phyloP scores from a whole-genome alignment of 192 early-diverging fungal species.

The Umbelopsis ramanniana region DNA sequence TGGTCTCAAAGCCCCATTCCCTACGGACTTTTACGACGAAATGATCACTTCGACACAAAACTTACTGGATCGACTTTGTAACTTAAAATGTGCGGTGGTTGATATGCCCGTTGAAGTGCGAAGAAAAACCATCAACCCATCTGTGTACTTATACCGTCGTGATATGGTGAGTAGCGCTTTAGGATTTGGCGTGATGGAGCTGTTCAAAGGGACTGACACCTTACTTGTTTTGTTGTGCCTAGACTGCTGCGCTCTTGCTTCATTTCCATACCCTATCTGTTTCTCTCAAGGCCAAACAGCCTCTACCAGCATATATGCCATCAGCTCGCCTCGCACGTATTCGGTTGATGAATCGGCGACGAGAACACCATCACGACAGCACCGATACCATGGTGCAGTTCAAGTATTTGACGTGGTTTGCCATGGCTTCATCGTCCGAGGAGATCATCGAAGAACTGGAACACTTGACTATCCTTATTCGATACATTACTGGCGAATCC shows the following conservation, averaged over 20 bases:
- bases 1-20: slow-evolving; percentile 72
- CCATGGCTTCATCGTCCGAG: slow-evolving; percentile 37
- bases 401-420: slow-evolving; percentile 45
- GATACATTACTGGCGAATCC: slow-evolving; percentile 39
- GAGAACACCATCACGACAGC: background rate
- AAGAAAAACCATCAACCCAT: slow-evolving; percentile 37
- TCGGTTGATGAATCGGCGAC: slow-evolving; percentile 38
- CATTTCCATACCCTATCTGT: slow-evolving; percentile 75
- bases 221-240: background rate
- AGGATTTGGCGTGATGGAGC: too few relatives aligned
- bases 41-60: slow-evolving; percentile 68
- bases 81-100: slow-evolving; percentile 56
- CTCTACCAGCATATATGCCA: slow-evolving; percentile 74
- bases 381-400: slow-evolving; percentile 28
- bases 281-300: slow-evolving; percentile 71
- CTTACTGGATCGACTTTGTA: slow-evolving; percentile 72
- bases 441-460: slow-evolving; percentile 50
- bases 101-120: slow-evolving; percentile 46
- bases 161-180: slow-evolving; percentile 49
- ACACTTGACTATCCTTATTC: slow-evolving; percentile 35
- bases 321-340: slow-evolving; percentile 50
- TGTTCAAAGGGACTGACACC: background rate
- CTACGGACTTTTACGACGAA: slow-evolving; percentile 62
- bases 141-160: slow-evolving; percentile 45
- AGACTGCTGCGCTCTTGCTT: slow-evolving; percentile 65